phyloP scores from a whole-genome alignment of 768 basidiomycete species.

The Boletales sp. region DNA sequence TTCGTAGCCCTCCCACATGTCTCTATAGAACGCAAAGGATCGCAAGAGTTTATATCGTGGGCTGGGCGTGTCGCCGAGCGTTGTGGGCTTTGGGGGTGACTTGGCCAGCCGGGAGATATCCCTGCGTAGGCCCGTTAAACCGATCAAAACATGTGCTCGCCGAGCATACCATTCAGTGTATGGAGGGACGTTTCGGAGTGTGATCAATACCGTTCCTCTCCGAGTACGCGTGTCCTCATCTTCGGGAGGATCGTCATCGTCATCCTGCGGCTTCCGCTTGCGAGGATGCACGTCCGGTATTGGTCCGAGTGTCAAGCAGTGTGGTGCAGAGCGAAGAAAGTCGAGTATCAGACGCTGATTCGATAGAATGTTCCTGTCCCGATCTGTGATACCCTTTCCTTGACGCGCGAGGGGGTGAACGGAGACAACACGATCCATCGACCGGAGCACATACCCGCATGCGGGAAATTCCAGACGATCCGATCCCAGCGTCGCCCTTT shows the following conservation, averaged over 20 bases:
- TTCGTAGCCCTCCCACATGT: slow-evolving; percentile 78
- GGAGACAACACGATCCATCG: neutral
- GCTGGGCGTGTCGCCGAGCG: slow-evolving; percentile 46
- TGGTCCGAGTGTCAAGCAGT: slow-evolving; percentile 56
- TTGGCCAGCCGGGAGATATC: slow-evolving; percentile 74
- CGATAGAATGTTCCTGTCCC: slow-evolving; percentile 86
- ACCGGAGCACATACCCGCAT: slow-evolving; percentile 66
- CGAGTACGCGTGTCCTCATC: slow-evolving; percentile 8
- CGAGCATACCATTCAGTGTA: slow-evolving; percentile 77
- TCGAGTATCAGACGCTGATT: slow-evolving; percentile 83
- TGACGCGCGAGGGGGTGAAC: slow-evolving; percentile 4
- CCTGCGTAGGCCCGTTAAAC: slow-evolving; percentile 40
- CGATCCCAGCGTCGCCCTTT: slow-evolving; percentile 69
- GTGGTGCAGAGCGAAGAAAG: slow-evolving; percentile 73
- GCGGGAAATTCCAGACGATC: slow-evolving; percentile 95
- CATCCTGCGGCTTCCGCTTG: slow-evolving; percentile 43
- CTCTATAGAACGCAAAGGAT: slow-evolving; percentile 75
- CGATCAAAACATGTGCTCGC: slow-evolving; percentile 7
- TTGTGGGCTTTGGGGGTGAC: slow-evolving; percentile 56
- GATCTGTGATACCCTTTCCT: slow-evolving; percentile 91
- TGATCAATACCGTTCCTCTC: slow-evolving; percentile 80
- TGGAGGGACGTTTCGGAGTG: slow-evolving; percentile 79
- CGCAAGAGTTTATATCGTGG: slow-evolving; percentile 68
- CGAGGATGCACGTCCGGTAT: slow-evolving; percentile 41
- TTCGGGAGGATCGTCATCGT: slow-evolving; percentile 42